These are phyloP conservation scores for Trichosporon sp. DNA, from an alignment of 1,284 basidiomycete species.

Conservation along the genomic window DNA sequence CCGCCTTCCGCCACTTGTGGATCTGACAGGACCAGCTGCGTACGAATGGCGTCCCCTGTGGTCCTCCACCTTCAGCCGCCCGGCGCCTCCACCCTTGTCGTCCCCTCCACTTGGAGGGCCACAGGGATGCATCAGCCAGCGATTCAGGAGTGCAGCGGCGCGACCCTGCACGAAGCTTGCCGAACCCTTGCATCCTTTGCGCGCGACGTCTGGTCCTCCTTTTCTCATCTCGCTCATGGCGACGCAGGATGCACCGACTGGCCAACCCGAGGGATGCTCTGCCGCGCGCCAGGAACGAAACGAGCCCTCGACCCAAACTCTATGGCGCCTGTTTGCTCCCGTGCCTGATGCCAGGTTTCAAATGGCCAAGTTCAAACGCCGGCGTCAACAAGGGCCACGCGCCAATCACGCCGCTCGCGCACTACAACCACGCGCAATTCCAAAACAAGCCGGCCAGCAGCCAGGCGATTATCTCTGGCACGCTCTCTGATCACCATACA, in stretches of 20 bases:
- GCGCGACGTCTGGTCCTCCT: neutral
- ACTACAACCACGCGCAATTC: neutral
- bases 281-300: no score
- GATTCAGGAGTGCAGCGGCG: neutral
- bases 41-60: no score
- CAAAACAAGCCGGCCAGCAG: neutral
- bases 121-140: neutral
- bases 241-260: no score
- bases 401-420: neutral
- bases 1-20: no score
- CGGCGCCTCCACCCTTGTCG: neutral
- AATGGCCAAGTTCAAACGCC: neutral
- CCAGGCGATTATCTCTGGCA: neutral
- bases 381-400: neutral
- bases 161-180: neutral
- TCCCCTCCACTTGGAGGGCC: neutral
- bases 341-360: slow-evolving; percentile 4
- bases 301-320: neutral
- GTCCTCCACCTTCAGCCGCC: no score
- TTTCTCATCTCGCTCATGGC: neutral
- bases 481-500: neutral
- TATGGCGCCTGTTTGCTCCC: neutral
- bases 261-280: no score
- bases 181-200: neutral
- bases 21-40: no score